These are phyloP conservation scores for Sistotremastrum suecicum DNA, from an alignment of 768 basidiomycete species.

Conservation along the genomic window DNA sequence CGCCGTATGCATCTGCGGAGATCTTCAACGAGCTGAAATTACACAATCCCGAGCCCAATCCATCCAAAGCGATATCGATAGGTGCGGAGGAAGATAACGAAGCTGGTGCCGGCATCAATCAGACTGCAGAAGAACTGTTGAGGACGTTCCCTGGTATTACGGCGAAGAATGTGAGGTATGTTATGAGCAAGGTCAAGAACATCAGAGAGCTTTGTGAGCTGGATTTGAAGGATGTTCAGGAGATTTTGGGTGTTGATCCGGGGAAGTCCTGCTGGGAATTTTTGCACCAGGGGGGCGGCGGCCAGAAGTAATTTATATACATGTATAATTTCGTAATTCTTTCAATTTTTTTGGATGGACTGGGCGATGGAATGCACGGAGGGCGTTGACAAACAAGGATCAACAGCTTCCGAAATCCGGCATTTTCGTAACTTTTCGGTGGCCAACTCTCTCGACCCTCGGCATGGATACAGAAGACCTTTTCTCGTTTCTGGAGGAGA, in stretches of 20 bases:
- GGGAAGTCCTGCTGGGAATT: conserved; percentile 75
- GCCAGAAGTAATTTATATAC: too few relatives aligned
- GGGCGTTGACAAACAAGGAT: too few relatives aligned
- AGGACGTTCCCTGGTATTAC: conserved; percentile 74
- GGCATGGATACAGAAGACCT: conserved; percentile 30
- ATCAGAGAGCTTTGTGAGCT: conserved; percentile 65
- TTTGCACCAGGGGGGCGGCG: conserved; percentile 46
- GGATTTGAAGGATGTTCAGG: conserved; percentile 45
- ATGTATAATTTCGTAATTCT: too few relatives aligned
- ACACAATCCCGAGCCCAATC: conserved; percentile 70
- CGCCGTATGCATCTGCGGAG: conserved; percentile 80
- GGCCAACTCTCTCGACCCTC: neutral
- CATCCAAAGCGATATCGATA: conserved; percentile 54
- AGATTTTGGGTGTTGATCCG: conserved; percentile 64
- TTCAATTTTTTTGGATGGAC: too few relatives aligned
- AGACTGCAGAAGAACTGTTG: conserved; percentile 70
- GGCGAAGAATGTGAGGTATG: conserved; percentile 70
- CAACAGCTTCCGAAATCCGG: too few relatives aligned
- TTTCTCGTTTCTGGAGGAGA: conserved; percentile 54
- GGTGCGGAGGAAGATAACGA: conserved; percentile 70
- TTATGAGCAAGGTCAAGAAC: conserved; percentile 69
- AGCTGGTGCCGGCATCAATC: conserved; percentile 53
- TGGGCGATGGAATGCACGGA: too few relatives aligned
- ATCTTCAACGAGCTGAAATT: conserved; percentile 88
- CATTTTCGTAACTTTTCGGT: neutral